phyloP scores from a whole-genome alignment of 805 yeast genomes.

The Aciculoconidium aculeatum region DNA sequence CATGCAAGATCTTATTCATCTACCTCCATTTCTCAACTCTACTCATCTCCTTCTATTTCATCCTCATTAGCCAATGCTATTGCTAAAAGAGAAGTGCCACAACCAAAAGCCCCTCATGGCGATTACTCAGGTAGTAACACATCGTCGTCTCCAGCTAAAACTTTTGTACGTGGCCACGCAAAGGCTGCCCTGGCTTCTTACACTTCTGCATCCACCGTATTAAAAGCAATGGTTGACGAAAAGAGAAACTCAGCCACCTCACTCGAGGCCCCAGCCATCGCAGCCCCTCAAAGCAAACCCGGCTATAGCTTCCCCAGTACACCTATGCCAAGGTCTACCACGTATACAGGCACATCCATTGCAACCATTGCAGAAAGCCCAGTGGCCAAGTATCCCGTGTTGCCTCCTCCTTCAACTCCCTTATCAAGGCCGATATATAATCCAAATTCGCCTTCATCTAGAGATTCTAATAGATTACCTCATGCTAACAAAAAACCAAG shows the following conservation, averaged over 20 bases:
- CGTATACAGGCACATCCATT: conserved; percentile 30
- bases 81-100: conserved; percentile 35
- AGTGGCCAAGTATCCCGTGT: conserved; percentile 10
- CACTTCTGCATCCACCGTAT: conserved; percentile 59
- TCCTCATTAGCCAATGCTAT: conserved; percentile 49
- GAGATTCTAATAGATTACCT: conserved; percentile 32
- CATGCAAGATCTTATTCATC: conserved; percentile 34
- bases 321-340: conserved; percentile 18
- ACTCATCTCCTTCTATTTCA: conserved; percentile 64
- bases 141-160: conserved; percentile 19
- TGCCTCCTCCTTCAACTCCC: conserved; percentile 10
- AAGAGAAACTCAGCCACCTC: conserved; percentile 16
- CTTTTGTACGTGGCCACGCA: conserved; percentile 22
- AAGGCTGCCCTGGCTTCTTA: conserved; percentile 31
- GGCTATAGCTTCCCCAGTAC: conserved; percentile 8
- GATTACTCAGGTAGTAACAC: conserved; percentile 11
- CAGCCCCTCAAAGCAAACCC: conserved; percentile 10
- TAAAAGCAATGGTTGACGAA: conserved; percentile 71
- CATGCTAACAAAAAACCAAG: conserved; percentile 57
- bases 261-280: conserved; percentile 11
- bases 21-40: conserved; percentile 27
- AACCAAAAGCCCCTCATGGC: conserved; percentile 16
- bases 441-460: conserved; percentile 4
- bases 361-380: conserved; percentile 46
- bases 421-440: conserved; percentile 5